Conservation (phyloP, 129 eudicot genomes). For the Lactuca saligna region DNA sequence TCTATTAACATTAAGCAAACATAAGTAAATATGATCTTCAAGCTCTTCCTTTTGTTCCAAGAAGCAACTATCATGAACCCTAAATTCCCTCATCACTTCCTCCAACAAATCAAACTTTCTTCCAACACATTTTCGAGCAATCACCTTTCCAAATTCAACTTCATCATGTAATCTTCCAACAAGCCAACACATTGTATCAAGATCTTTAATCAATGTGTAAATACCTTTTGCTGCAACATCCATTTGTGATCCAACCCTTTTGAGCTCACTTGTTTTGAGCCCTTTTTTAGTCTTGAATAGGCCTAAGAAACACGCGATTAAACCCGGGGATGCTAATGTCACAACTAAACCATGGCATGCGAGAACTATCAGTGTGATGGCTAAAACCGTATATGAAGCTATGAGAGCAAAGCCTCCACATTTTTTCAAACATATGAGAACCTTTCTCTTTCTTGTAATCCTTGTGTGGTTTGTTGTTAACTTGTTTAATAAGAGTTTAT, state of each 20-base stretch:
- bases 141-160: constrained; percentile 52
- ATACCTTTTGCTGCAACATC: constrained; percentile 82
- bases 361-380: constrained; percentile 43
- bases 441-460: constrained; percentile 39
- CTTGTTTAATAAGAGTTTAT: constrained; percentile 31
- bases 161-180: constrained; percentile 58
- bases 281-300: constrained; percentile 20
- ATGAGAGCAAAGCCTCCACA: constrained; percentile 31
- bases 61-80: constrained; percentile 44
- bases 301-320: constrained; percentile 31
- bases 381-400: constrained; percentile 39
- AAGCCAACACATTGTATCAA: constrained; percentile 72
- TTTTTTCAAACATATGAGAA: constrained; percentile 31
- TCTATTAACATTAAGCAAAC: constrained; percentile 72
- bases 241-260: constrained; percentile 45
- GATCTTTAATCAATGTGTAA: constrained; percentile 65
- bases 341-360: constrained; percentile 51
- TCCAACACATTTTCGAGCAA: constrained; percentile 56
- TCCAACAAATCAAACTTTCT: constrained; percentile 48
- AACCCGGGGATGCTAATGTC: constrained; percentile 46
- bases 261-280: constrained; percentile 21
- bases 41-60: constrained; percentile 72
- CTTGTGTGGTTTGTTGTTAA: constrained; percentile 45
- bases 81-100: constrained; percentile 58
- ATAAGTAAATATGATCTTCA: constrained; percentile 69